A percentile compares a stretch with the other conserved stretches of the same genome.
Evolutionary conservation across 202 grass and related monocot species (phyloP).

Genomic region (Dendrocalamus latiflorus): DNA sequence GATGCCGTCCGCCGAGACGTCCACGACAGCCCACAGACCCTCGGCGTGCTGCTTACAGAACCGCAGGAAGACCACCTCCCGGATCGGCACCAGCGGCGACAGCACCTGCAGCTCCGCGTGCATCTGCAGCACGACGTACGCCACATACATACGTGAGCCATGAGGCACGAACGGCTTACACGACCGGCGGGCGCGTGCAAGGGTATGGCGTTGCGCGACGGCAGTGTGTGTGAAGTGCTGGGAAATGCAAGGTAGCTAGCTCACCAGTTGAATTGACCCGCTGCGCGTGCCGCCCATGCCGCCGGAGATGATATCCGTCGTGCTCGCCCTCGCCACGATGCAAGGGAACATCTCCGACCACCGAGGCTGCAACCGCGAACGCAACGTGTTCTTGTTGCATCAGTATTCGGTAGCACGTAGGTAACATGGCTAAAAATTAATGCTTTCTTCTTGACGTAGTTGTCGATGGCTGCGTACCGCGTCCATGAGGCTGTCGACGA

Average conservation of each 20-base stretch:
- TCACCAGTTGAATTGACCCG: slow-evolving; percentile 90
- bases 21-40: slow-evolving; percentile 82
- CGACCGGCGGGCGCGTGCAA: neutral
- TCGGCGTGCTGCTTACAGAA: slow-evolving; percentile 97
- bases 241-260: neutral
- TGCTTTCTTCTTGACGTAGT: neutral
- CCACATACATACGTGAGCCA: neutral
- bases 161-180: neutral
- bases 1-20: slow-evolving; percentile 66
- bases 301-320: slow-evolving; percentile 66
- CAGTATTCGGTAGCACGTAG: neutral
- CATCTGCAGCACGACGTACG: slow-evolving; percentile 43
- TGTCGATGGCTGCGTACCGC: slow-evolving; percentile 40
- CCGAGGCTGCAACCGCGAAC: slow-evolving; percentile 35
- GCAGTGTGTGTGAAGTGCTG: neutral
- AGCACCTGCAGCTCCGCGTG: slow-evolving; percentile 87
- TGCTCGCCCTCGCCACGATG: slow-evolving; percentile 68
- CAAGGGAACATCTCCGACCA: slow-evolving; percentile 96
- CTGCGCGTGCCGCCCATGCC: slow-evolving; percentile 82
- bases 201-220: neutral
- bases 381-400: neutral
- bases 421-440: neutral
- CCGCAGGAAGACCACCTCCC: slow-evolving; percentile 71
- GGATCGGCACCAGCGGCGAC: slow-evolving; percentile 77
- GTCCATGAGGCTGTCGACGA: slow-evolving; percentile 92